Conservation (phyloP, 2,329 filamentous ascomycete genomes). For the Fusarium fracticaudum region DNA sequence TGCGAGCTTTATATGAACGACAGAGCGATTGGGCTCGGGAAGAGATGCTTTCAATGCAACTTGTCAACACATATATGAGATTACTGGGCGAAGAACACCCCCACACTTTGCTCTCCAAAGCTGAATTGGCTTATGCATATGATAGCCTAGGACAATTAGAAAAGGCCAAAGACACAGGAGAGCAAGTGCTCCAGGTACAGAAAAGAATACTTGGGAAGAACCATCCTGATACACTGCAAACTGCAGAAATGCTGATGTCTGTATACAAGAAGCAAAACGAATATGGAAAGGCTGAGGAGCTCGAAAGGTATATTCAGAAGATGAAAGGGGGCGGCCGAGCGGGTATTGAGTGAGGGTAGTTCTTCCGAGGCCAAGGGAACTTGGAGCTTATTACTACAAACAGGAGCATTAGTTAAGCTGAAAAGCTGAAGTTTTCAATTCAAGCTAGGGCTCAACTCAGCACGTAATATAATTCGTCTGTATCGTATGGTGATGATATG, state of each 20-base stretch:
- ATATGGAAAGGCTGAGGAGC: background rate
- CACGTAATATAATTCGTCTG: fast-evolving
- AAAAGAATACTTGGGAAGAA: background rate
- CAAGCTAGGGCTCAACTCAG: fast-evolving
- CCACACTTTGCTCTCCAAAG: fast-evolving
- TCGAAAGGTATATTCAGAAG: background rate
- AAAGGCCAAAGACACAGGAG: background rate
- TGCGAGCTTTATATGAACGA: fast-evolving
- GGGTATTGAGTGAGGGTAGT: fast-evolving
- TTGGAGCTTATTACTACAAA: no score
- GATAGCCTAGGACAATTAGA: fast-evolving
- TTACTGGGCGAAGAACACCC: fast-evolving
- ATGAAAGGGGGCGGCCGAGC: fast-evolving
- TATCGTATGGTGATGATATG: no score
- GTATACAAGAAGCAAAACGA: background rate
- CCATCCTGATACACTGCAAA: fast-evolving
- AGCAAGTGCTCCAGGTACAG: background rate
- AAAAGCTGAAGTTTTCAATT: no score
- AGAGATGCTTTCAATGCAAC: fast-evolving
- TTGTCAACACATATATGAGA: fast-evolving
- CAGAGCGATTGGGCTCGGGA: fast-evolving
- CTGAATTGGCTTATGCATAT: fast-evolving
- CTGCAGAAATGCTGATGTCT: fast-evolving
- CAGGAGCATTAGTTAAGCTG: fast-evolving
- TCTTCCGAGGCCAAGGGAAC: fast-evolving